These are phyloP conservation scores for Allium fistulosum DNA, from an alignment of 106 monocot species.

Conservation along the genomic window DNA sequence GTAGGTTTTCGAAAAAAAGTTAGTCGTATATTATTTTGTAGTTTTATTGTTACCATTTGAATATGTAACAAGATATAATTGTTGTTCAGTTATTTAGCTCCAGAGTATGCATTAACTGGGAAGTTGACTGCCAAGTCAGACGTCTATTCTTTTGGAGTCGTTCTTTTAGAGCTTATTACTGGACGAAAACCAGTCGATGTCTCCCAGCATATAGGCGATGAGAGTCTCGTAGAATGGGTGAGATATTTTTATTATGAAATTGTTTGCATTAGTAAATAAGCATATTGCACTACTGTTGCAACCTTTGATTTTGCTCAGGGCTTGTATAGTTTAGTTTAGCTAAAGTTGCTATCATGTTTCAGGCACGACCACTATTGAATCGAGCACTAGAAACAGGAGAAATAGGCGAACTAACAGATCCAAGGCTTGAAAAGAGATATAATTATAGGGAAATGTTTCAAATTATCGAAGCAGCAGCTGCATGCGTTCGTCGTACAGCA, in stretches of 20 bases:
- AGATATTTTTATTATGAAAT: background rate
- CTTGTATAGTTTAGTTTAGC: background rate
- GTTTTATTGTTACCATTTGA: background rate
- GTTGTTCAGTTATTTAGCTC: slow-evolving; percentile 54
- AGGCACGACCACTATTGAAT: slow-evolving; percentile 78
- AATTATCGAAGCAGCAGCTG: slow-evolving; percentile 91
- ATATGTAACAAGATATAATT: background rate
- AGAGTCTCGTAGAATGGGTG: slow-evolving; percentile 82
- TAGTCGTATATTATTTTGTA: background rate
- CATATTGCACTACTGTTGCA: background rate
- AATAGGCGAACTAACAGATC: slow-evolving; percentile 57
- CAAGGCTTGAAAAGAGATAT: slow-evolving; percentile 62
- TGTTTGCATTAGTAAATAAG: too few species aligned
- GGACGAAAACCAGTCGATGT: slow-evolving; percentile 68
- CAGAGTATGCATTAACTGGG: slow-evolving; percentile 71
- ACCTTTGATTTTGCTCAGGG: background rate
- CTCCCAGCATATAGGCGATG: slow-evolving; percentile 63
- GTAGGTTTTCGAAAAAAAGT: slow-evolving; percentile 9
- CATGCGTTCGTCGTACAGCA: slow-evolving; percentile 84
- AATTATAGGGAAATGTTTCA: slow-evolving; percentile 63
- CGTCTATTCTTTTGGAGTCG: slow-evolving; percentile 72
- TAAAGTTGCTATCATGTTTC: slow-evolving; percentile 2
- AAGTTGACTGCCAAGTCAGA: slow-evolving; percentile 69
- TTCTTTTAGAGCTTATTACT: slow-evolving; percentile 68
- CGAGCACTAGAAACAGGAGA: slow-evolving; percentile 56